Percentiles rank a stretch among this genome's conserved stretches.
phyloP scores from a whole-genome alignment of 2,329 filamentous ascomycete species.

The Pezicula carpinea region DNA sequence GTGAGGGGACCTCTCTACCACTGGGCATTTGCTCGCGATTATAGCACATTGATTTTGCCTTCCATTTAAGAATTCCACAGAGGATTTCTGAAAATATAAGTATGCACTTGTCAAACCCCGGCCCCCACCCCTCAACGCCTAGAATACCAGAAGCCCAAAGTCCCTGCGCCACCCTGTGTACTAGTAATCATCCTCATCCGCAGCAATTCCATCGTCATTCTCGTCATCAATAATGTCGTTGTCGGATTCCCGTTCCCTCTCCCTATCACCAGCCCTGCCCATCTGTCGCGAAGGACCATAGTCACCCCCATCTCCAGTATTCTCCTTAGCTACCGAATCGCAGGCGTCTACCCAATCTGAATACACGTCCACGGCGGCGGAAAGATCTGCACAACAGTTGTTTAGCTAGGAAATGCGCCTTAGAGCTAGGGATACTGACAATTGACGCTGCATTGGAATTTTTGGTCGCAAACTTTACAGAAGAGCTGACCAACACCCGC shows the following conservation, averaged over 20 bases:
- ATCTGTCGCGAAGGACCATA: constrained; percentile 18
- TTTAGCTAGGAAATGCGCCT: neutral
- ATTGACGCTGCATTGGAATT: constrained; percentile 89
- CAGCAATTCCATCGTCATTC: constrained; percentile 48
- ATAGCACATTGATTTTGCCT: neutral
- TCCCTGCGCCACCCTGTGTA: neutral
- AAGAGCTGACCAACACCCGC: constrained; percentile 76
- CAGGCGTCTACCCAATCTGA: constrained; percentile 98
- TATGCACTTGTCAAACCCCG: neutral
- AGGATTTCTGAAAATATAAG: neutral
- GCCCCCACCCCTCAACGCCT: constrained; percentile 12
- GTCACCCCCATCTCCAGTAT: constrained; percentile 34
- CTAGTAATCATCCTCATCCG: constrained; percentile 49
- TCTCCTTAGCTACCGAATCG: constrained; percentile 64
- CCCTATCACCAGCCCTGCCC: constrained; percentile 17
- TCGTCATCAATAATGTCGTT: constrained; percentile 34
- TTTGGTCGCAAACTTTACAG: constrained; percentile 91
- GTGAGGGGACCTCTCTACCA: too few species aligned
- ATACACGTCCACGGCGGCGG: constrained; percentile 90
- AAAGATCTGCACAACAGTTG: constrained; percentile 59
- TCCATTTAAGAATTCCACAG: neutral
- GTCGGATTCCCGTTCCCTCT: constrained; percentile 25
- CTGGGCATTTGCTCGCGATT: neutral
- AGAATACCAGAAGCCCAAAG: constrained; percentile 2
- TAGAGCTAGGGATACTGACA: constrained; percentile 52